Evolutionary conservation across 768 basidiomycete genomes (phyloP).

Genomic region (Leccinum barrowsii): DNA sequence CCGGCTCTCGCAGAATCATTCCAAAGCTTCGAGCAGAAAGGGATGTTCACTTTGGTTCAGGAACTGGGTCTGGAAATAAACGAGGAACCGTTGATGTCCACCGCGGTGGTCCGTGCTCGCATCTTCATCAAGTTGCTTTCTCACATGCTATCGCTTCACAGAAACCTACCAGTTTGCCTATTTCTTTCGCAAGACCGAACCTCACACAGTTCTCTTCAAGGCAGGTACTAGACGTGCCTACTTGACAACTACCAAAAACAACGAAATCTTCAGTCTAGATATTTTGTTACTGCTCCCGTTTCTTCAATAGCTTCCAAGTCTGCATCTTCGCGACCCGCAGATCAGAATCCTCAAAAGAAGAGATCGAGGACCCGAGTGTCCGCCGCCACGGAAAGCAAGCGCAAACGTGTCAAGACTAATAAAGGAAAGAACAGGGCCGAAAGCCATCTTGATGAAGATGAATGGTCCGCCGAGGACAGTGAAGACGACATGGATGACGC

Average conservation of each 20-base stretch:
- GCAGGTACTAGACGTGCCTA: constrained; percentile 35
- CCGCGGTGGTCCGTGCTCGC: constrained; percentile 59
- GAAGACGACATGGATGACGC: constrained; percentile 14
- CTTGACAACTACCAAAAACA: not conserved
- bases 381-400: constrained; percentile 8
- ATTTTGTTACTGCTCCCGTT: constrained; percentile 35
- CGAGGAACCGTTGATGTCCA: constrained; percentile 78
- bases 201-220: constrained; percentile 80
- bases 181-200: constrained; percentile 79
- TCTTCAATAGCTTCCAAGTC: constrained; percentile 18
- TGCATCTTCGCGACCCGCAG: not conserved
- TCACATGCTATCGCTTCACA: constrained; percentile 28
- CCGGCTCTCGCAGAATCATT: constrained; percentile 47
- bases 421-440: constrained; percentile 35
- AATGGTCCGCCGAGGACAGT: constrained; percentile 17
- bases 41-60: constrained; percentile 39
- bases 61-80: constrained; percentile 45
- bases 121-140: not conserved
- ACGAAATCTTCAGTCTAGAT: constrained; percentile 35
- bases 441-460: constrained; percentile 26
- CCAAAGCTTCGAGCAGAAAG: constrained; percentile 64
- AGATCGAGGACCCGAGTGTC: constrained; percentile 17
- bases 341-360: constrained; percentile 13
- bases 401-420: constrained; percentile 40
- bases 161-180: constrained; percentile 90